These are phyloP conservation scores for Oropetium thomaeum DNA, from an alignment of 176 grass and related monocot species.

Conservation along the genomic window DNA sequence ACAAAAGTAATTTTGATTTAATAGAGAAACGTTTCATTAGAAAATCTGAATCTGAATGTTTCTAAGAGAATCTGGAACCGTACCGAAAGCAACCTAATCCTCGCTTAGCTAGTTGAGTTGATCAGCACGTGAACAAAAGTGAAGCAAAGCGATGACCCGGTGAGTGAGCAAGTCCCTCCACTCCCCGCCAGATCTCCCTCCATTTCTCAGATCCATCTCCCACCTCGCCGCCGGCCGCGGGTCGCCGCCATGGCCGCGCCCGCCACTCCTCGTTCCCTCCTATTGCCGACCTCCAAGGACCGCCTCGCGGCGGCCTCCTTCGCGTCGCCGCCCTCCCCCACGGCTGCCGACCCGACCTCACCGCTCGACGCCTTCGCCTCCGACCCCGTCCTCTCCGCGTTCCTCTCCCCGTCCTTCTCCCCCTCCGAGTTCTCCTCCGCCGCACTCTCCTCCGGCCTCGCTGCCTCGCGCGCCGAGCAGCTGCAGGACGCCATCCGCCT, in stretches of 20 bases:
- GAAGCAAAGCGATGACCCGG: background rate
- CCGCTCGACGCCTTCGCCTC: constrained; percentile 86
- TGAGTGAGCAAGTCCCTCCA: background rate
- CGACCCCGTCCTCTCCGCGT: constrained; percentile 84
- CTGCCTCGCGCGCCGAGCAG: constrained; percentile 79
- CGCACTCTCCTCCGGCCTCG: constrained; percentile 82
- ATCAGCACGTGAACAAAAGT: background rate
- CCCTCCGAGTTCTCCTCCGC: constrained; percentile 84
- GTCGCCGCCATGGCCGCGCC: constrained; percentile 51
- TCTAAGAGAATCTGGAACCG: no score
- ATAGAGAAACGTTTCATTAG: no score
- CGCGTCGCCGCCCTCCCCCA: constrained; percentile 31
- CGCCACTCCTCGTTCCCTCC: constrained; percentile 41
- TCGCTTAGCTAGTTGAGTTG: background rate
- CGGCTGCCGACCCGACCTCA: constrained; percentile 36
- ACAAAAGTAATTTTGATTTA: no score
- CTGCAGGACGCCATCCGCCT: constrained; percentile 86
- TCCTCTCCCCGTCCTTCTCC: constrained; percentile 85
- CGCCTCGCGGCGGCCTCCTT: constrained; percentile 41
- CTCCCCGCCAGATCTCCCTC: background rate
- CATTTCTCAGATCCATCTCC: background rate
- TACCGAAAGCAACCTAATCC: no score
- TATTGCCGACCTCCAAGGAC: constrained; percentile 55
- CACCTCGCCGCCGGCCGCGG: no score
- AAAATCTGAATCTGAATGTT: no score